A percentile compares a stretch with the other conserved stretches of the same genome.
Conservation (phyloP, 1,139 yeast genomes). For the Taphrina flavorubra region DNA sequence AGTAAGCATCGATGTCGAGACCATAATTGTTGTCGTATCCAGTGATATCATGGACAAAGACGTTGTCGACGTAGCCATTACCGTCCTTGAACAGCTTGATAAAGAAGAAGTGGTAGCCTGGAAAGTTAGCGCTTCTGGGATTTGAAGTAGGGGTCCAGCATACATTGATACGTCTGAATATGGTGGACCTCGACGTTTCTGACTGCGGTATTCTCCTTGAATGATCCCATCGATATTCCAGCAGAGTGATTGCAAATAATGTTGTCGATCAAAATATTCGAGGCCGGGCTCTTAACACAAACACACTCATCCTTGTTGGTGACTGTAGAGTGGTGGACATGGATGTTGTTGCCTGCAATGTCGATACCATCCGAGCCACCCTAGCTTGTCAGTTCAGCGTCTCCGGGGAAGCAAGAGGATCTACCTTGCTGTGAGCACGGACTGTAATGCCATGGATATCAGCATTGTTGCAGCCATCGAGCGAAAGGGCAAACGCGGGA, state of each 20-base stretch:
- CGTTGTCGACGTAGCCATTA: slow-evolving; percentile 1
- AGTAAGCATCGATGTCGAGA: slow-evolving; percentile 7
- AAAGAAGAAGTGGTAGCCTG: slow-evolving; percentile 13
- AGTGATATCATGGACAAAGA: slow-evolving; percentile 4
- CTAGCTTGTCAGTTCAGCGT: neutral
- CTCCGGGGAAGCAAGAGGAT: too few species aligned
- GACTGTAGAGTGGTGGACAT: slow-evolving; percentile 4
- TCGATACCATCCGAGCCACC: slow-evolving; percentile 20
- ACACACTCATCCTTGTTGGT: slow-evolving; percentile 26
- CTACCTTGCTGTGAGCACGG: slow-evolving; percentile 10
- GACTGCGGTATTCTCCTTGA: slow-evolving; percentile 7
- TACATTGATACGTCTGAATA: slow-evolving; percentile 17
- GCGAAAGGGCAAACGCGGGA: slow-evolving; percentile 9
- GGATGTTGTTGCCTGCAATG: slow-evolving; percentile 19
- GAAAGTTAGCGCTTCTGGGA: neutral
- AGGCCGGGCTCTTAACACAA: slow-evolving; percentile 19
- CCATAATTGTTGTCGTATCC: slow-evolving; percentile 14
- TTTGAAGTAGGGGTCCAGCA: neutral
- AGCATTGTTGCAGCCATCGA: neutral
- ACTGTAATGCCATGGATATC: slow-evolving; percentile 10
- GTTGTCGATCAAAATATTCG: slow-evolving; percentile 7
- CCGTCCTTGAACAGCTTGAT: slow-evolving; percentile 11
- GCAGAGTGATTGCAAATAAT: slow-evolving; percentile 15
- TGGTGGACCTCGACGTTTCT: slow-evolving; percentile 8
- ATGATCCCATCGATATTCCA: slow-evolving; percentile 19